Percentiles rank a stretch among this genome's conserved stretches.
Evolutionary conservation across 1,139 yeast species (phyloP).

Genomic region (Debaryomyces sp.): DNA sequence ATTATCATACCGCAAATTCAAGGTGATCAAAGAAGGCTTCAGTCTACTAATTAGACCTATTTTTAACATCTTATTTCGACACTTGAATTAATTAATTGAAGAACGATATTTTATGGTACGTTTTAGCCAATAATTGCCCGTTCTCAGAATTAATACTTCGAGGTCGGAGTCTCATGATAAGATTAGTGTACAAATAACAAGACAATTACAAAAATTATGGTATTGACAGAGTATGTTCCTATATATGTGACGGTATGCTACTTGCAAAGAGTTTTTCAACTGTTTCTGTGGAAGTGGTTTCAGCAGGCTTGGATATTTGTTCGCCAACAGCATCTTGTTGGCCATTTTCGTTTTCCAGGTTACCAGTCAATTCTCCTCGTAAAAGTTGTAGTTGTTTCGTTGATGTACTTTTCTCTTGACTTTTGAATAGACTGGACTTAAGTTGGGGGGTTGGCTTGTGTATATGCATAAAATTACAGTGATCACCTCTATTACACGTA

Average conservation of each 20-base stretch:
- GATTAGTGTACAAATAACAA: background rate
- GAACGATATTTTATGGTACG: background rate
- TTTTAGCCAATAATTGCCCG: constrained; percentile 3
- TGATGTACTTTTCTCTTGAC: constrained; percentile 38
- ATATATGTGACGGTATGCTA: constrained; percentile 2
- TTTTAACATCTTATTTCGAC: constrained; percentile 1
- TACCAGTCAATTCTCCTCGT: background rate
- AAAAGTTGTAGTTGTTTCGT: constrained; percentile 17
- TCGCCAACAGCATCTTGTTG: background rate
- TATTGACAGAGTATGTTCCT: background rate
- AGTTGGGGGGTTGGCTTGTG: constrained; percentile 55
- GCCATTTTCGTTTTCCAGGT: background rate
- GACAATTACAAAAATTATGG: background rate
- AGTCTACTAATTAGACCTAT: constrained; percentile 1
- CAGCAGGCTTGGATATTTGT: background rate
- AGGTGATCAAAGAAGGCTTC: background rate
- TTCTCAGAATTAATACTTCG: constrained; percentile 4
- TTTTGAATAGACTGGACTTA: constrained; percentile 36
- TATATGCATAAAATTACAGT: constrained; percentile 87
- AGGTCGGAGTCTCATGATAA: constrained; percentile 3
- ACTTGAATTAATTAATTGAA: background rate
- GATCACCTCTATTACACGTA: constrained; percentile 73
- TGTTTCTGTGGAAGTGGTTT: constrained; percentile 11
- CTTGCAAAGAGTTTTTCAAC: constrained; percentile 12
- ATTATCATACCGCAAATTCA: constrained; percentile 1